These are phyloP conservation scores for Litchi chinensis DNA, from an alignment of 345 rosid species.

Conservation along the genomic window DNA sequence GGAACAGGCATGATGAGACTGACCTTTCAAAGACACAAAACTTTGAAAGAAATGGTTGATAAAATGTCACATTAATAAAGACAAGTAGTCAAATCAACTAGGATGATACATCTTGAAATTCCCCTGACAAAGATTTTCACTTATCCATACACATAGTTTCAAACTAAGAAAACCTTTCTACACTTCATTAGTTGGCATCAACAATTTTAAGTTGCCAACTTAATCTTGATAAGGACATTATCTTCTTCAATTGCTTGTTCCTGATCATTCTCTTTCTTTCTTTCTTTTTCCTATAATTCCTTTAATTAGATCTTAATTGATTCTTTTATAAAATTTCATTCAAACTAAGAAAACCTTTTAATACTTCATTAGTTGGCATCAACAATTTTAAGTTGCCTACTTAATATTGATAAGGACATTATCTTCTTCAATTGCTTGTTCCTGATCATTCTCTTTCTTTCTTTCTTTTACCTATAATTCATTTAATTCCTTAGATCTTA, in stretches of 20 bases:
- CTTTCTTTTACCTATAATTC: not conserved
- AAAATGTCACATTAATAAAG: conserved; percentile 26
- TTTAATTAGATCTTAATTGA: too few relatives aligned
- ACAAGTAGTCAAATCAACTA: conserved; percentile 24
- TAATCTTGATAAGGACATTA: conserved; percentile 9
- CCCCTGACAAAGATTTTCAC: conserved; percentile 32
- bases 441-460: not conserved
- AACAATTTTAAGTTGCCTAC: not conserved
- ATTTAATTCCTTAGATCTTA: too few relatives aligned
- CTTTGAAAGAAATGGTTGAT: conserved; percentile 20
- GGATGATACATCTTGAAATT: conserved; percentile 9
- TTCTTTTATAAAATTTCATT: not conserved
- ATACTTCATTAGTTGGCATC: not conserved
- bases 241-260: not conserved
- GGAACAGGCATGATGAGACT: not conserved
- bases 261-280: not conserved
- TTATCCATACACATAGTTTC: conserved; percentile 14
- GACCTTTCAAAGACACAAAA: conserved; percentile 24
- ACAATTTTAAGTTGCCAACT: not conserved
- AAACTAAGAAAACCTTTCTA: conserved; percentile 11
- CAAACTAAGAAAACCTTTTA: conserved; percentile 13
- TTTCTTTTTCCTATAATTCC: not conserved
- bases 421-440: not conserved
- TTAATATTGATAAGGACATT: conserved; percentile 8
- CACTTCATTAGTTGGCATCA: not conserved